Evolutionary conservation across 2,329 filamentous ascomycete genomes (phyloP).

Genomic region (Anthostomella pinea): DNA sequence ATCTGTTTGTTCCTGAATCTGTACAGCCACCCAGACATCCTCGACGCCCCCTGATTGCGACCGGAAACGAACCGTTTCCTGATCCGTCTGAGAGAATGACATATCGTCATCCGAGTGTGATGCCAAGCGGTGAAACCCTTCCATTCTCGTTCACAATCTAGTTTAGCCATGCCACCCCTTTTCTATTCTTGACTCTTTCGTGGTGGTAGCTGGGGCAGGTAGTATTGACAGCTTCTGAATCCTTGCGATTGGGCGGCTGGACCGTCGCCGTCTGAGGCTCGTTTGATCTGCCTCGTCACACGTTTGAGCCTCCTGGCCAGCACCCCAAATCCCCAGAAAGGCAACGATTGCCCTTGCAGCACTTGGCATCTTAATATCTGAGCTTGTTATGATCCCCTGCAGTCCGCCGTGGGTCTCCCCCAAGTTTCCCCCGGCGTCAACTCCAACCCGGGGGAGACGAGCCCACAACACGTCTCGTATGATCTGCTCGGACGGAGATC

Average conservation of each 20-base stretch:
- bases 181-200: no score
- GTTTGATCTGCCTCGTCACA: constrained; percentile 17
- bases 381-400: constrained; percentile 10
- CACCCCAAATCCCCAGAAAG: constrained; percentile 1
- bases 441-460: constrained; percentile 15
- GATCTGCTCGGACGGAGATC: constrained; percentile 22
- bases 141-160: no score
- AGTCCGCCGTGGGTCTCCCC: not conserved
- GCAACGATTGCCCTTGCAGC: constrained; percentile 2
- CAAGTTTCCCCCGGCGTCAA: constrained; percentile 16
- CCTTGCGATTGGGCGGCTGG: no score
- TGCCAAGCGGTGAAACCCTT: not conserved
- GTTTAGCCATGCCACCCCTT: no score
- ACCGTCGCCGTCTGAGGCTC: constrained; percentile 11
- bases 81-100: no score
- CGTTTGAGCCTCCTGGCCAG: constrained; percentile 10
- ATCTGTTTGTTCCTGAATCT: no score
- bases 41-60: not conserved
- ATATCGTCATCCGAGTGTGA: no score
- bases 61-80: constrained; percentile 3
- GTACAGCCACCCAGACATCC: not conserved
- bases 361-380: not conserved
- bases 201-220: no score
- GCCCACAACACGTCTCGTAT: constrained; percentile 17
- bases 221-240: no score